Evolutionary conservation across 2,329 filamentous ascomycete genomes (phyloP).

Genomic region (Colletotrichum tamarilloi): DNA sequence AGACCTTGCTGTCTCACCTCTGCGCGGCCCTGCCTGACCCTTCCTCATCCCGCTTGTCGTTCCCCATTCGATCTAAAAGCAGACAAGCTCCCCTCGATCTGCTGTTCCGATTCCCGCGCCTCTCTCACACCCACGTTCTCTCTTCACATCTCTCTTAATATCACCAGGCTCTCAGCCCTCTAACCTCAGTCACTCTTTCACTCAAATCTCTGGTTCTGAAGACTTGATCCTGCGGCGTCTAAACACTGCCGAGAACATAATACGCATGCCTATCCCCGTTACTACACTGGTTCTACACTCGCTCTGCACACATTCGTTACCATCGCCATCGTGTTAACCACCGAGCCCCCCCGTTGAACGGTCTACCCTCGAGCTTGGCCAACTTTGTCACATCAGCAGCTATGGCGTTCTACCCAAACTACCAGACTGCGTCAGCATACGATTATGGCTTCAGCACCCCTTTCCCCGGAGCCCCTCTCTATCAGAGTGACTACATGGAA

Average conservation of each 20-base stretch:
- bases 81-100: constrained; percentile 40
- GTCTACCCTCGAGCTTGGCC: not conserved
- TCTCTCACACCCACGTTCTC: constrained; percentile 42
- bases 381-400: not conserved
- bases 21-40: constrained; percentile 28
- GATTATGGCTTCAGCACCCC: constrained; percentile 27
- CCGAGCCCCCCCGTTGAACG: not conserved
- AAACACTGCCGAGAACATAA: not conserved
- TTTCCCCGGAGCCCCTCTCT: constrained; percentile 5
- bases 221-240: constrained; percentile 12
- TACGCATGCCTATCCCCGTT: constrained; percentile 7
- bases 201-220: not conserved
- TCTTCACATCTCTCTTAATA: constrained; percentile 39
- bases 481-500: constrained; percentile 26
- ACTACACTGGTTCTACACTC: not conserved
- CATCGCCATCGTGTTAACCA: not conserved
- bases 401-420: constrained; percentile 34
- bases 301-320: constrained; percentile 15
- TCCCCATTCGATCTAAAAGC: constrained; percentile 41
- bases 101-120: constrained; percentile 37
- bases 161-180: constrained; percentile 30
- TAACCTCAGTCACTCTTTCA: constrained; percentile 38
- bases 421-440: constrained; percentile 11
- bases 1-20: constrained; percentile 33
- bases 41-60: constrained; percentile 31